Evolutionary conservation across 108 stramenopile species (phyloP).

Genomic region (Chaetoceros tenuissimus): DNA sequence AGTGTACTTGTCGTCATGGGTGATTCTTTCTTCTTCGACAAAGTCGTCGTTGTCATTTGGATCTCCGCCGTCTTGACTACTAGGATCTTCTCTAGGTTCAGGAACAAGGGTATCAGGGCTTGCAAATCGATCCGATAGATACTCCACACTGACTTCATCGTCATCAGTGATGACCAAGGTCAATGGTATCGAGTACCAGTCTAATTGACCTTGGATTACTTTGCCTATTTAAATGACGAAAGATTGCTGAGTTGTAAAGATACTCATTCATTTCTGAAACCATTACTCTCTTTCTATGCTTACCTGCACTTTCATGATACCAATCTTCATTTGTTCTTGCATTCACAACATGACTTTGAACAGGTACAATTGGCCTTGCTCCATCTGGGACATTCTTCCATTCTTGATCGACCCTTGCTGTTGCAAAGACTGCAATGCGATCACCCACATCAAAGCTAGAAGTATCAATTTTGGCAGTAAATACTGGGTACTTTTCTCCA

Average conservation of each 20-base stretch:
- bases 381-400: slow-evolving; percentile 29
- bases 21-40: neutral
- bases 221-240: too few species aligned
- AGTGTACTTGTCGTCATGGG: neutral
- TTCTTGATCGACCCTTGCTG: slow-evolving; percentile 56
- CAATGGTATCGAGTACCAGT: slow-evolving; percentile 73
- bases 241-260: too few species aligned
- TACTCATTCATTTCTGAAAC: too few species aligned
- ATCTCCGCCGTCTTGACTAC: neutral
- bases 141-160: neutral
- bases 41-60: neutral
- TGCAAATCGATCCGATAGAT: neutral
- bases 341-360: slow-evolving; percentile 86
- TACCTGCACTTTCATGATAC: slow-evolving; percentile 41
- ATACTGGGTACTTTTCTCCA: slow-evolving; percentile 31
- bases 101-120: neutral
- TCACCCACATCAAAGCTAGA: slow-evolving; percentile 34
- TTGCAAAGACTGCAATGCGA: slow-evolving; percentile 41
- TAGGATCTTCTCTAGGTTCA: too few species aligned
- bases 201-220: slow-evolving; percentile 57
- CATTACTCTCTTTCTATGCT: too few species aligned
- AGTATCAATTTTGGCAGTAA: slow-evolving; percentile 41
- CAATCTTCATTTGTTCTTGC: slow-evolving; percentile 82
- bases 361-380: slow-evolving; percentile 16
- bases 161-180: slow-evolving; percentile 52